Base-by-base conservation (phyloP, 1,284 basidiomycete species). In the Ceratobasidium sp. region DNA sequence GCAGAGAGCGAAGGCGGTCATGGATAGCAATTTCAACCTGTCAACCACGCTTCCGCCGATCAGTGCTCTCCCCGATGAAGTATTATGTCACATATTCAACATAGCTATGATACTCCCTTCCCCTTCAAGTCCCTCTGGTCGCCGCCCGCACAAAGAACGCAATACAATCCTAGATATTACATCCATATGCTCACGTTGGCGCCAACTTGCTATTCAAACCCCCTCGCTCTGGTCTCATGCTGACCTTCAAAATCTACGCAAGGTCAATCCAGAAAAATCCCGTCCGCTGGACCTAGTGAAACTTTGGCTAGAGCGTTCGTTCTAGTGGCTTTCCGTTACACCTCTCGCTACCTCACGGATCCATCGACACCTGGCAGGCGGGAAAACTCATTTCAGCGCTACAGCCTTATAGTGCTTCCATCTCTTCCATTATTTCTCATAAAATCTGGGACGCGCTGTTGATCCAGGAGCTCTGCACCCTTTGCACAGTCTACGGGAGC, bases 191-290 rank as follows among this genome's bases (percentile, higher is more conserved):
- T 15, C 56, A 2, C 56, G 56, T n/a, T 60, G 56, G 56, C 56
- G 56, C 56, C 7, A n/a, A 28, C 23, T 60, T 15, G 56, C 56
- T 23, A 26, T n/a, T 15, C n/a, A 60, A n/a, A 7, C 56, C 2
- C 56, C 56, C 33, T 28, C n/a, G 23, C 56, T 60, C 56, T 60
- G 56, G 56, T 60, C 56, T 39, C 56, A 60, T 60, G 26, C 26
- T n/a, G 56, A 60, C 15, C 2, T 60, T 60, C 49, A 51, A 3
- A 20, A 20, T 20, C 3, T 15, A 15, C 3, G 5, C 12, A 15
- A 13, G 49, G 2, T 51, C 13, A 13, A 13, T 2, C 13, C 3
- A 13, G 3, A 15, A 20, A 3, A 51, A 2, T 2, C 49, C 13
- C 10, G 20, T 15, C 3, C 49, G 20, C 13, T 51, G 2, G 4